Base-by-base conservation (phyloP, 2,329 filamentous ascomycete genomes). In the Fusarium brevicatenulatum region DNA sequence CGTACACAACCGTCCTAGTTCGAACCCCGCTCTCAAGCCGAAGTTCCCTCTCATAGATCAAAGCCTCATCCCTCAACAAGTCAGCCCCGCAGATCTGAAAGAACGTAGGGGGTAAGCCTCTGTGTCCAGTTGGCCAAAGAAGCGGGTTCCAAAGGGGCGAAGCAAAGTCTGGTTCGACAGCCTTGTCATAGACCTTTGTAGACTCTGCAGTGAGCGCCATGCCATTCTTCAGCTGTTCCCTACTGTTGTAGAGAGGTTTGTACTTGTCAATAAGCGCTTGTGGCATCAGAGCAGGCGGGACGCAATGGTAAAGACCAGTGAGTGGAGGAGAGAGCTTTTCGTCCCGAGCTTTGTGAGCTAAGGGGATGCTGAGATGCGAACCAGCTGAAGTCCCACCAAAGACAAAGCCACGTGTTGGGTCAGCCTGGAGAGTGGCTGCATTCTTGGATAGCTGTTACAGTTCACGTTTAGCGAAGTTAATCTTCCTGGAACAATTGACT, bases 21-120 rank as follows among this genome's bases (percentile, higher is more conserved):
- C 7, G 2, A 4, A 47, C n/a, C 0, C n/a, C n/a, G n/a, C 30
- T 28, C 0, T 57, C 30, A 0, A 47, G 2, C 2, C 30, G n/a
- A 25, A 57, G 40, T 2, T 57, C 54, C 13, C 54, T 57, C 18
- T 57, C 54, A 10, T 57, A 47, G 1, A 57, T 57, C 18, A 57
- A 16, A 4, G 54, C 54, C n/a, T 57, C 54, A 12, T 57, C 54
- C 7, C 54, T 57, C 54, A 57, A 13, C 1, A 57, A 1, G 6
- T 57, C 39, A 7, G 54, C 54, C n/a, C 54, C 54, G 12, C 54
- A 57, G n/a, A 57, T 57, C 1, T 47, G 54, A 4, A 57, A 57
- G 30, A 57, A 57, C 4, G 54, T 36, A 2, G n/a, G 54, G 3
- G 40, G 54, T 1, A 47, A 9, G 1, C 6, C 23, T 25, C 4